A percentile compares a stretch with the other conserved stretches of the same genome.
Evolutionary conservation across 148 eudicot genomes (phyloP).

Genomic region (Amaranthus hypochondriacus): DNA sequence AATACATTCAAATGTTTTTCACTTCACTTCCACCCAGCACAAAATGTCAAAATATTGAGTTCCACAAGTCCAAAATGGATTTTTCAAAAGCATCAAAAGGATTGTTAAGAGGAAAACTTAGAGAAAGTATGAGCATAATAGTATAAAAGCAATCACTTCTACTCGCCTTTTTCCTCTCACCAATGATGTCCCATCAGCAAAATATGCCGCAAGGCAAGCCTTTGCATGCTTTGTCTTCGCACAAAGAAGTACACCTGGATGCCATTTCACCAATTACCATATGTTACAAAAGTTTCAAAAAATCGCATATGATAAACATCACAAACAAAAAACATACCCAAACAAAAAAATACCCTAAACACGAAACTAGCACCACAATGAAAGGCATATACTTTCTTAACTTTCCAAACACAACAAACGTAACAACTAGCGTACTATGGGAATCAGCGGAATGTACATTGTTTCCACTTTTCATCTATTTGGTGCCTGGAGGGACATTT

Average conservation of each 20-base stretch:
- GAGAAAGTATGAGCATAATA: neutral
- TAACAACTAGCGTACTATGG: neutral
- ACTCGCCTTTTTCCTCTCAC: constrained; percentile 53
- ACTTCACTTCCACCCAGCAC: neutral
- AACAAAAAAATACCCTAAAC: neutral
- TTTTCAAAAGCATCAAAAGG: neutral
- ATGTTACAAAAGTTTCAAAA: constrained; percentile 7
- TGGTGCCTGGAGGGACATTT: neutral
- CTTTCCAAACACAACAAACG: neutral
- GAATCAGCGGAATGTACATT: neutral
- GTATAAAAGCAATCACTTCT: constrained; percentile 6
- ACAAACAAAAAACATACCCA: neutral
- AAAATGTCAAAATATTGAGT: neutral
- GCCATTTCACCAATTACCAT: constrained; percentile 10
- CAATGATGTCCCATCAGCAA: constrained; percentile 78
- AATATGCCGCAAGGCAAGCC: constrained; percentile 65
- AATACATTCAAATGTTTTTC: neutral
- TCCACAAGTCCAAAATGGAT: neutral
- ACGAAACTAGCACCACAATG: neutral
- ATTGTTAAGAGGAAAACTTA: neutral
- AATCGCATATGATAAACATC: constrained; percentile 1
- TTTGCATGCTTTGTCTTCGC: constrained; percentile 88
- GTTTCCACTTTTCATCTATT: neutral
- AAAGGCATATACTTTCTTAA: neutral
- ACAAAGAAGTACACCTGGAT: constrained; percentile 83